Evolutionary conservation across 2,329 filamentous ascomycete species (phyloP).

Genomic region (Parascedosporium putredinis): DNA sequence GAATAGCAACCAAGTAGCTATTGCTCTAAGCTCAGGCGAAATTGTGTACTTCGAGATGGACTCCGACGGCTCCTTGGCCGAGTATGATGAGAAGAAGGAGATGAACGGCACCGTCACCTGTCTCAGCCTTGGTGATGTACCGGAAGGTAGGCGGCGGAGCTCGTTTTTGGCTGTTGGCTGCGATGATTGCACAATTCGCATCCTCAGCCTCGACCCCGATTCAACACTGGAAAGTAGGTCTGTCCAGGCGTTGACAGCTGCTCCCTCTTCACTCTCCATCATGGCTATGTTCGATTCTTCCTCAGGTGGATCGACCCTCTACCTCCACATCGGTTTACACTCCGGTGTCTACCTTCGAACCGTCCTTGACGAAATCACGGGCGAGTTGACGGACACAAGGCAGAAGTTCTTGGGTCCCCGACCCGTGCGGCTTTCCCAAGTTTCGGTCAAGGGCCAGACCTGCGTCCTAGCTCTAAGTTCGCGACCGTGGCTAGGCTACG

Average conservation of each 20-base stretch:
- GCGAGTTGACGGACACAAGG: conserved; percentile 87
- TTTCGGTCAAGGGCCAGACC: conserved; percentile 75
- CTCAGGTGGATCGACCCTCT: conserved; percentile 77
- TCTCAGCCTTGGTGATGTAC: conserved; percentile 85
- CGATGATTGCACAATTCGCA: conserved; percentile 90
- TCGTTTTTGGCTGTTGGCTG: conserved; percentile 93
- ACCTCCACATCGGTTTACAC: conserved; percentile 90
- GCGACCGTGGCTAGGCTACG: conserved; percentile 91
- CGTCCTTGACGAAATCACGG: conserved; percentile 88
- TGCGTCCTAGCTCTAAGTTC: conserved; percentile 86
- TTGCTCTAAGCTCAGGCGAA: conserved; percentile 90
- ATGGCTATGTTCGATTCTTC: conserved; percentile 94
- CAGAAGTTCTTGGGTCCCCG: conserved; percentile 92
- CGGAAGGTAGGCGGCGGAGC: conserved; percentile 78
- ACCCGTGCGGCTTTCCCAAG: conserved; percentile 78
- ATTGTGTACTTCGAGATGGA: conserved; percentile 99
- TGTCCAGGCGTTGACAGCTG: conserved; percentile 83
- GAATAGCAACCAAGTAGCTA: conserved; percentile 85
- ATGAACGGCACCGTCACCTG: conserved; percentile 95
- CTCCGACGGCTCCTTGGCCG: conserved; percentile 75
- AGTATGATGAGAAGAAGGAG: conserved; percentile 90
- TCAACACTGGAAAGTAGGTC: conserved; percentile 88
- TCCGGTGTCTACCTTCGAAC: conserved; percentile 95
- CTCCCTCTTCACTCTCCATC: conserved; percentile 79
- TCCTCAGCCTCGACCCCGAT: conserved; percentile 82